Base-by-base conservation (phyloP, 2,329 filamentous ascomycete genomes). In the Pseudogymnoascus sp. region DNA sequence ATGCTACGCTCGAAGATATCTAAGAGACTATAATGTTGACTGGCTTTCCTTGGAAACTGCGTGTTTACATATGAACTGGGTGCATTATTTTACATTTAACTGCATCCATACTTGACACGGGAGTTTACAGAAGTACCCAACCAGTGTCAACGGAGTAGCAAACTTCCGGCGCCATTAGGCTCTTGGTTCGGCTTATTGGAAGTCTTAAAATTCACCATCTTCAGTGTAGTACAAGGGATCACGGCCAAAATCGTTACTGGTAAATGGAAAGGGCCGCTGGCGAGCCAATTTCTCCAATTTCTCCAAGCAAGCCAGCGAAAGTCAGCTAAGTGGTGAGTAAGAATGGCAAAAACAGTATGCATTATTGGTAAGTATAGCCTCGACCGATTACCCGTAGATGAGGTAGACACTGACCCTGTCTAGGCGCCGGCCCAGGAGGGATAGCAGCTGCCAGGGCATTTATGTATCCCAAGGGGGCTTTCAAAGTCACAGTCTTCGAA, bases 381-480 rank as follows among this genome's bases (percentile, higher is more conserved):
- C n/a, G 6, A 19, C 45, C n/a, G 26, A 19, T 31, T 2, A 31
- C 4, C 4, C n/a, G 8, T 31, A 55, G n/a, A 31, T 19, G 45
- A 31, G 8, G n/a, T 7, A 19, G n/a, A 19, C 10, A 19, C 12
- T 61, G 19, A 23, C n/a, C 23, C 16, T 29, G 31, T 33, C 58
- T 66, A 89, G 87, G 87, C 60, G 87, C 85, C 61, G 87, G 87
- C 1, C 87, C 87, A 10, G 85, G 87, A 1, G 87, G 86, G 37
- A 80, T 90, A 21, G 84, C 86, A 14, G 84, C 85, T 8, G 87
- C 87, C 67, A 94, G 93, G 75, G 88, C 86, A 0, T 78, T 94
- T 29, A 78, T 91, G 65, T 77, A 77, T 33, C 78, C 82, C 0
- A 72, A 74, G 2, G 78, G 74, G 10, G 76, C 78, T 5, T 92